These are phyloP conservation scores for Copromyces sp. DNA, from an alignment of 495 filamentous ascomycete species.

Conservation along the genomic window DNA sequence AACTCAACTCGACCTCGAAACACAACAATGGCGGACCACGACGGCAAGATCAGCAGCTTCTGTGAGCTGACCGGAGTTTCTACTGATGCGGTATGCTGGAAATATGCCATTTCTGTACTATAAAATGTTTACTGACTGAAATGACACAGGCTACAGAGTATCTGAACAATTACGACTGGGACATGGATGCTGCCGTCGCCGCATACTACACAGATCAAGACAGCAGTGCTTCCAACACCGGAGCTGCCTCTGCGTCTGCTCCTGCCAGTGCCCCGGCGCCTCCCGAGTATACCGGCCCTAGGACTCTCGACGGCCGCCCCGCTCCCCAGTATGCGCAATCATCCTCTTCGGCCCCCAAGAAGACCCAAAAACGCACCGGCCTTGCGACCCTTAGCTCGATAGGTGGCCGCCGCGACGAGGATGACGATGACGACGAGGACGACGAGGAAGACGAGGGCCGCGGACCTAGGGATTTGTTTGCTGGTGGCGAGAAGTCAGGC, in stretches of 20 bases:
- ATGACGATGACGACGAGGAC: conserved; percentile 48
- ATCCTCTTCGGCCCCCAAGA: conserved; percentile 28
- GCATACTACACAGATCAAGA: conserved; percentile 56
- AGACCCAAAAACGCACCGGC: conserved; percentile 37
- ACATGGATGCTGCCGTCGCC: conserved; percentile 54
- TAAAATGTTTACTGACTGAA: neutral
- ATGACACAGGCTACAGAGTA: conserved; percentile 59
- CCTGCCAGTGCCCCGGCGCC: conserved; percentile 12
- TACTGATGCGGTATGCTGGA: conserved; percentile 49
- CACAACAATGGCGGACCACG: conserved; percentile 44
- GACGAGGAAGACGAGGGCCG: conserved; percentile 52
- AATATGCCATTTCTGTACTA: neutral
- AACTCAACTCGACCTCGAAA: neutral
- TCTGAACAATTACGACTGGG: conserved; percentile 57
- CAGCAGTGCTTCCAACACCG: conserved; percentile 31
- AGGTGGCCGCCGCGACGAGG: conserved; percentile 39
- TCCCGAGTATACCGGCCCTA: conserved; percentile 41
- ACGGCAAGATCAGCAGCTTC: conserved; percentile 64
- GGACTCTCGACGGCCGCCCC: conserved; percentile 46
- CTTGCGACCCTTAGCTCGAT: conserved; percentile 50
- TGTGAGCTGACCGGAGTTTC: conserved; percentile 57
- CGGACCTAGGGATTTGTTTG: conserved; percentile 71
- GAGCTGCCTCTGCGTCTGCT: conserved; percentile 3
- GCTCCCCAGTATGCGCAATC: conserved; percentile 33
- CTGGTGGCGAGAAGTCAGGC: conserved; percentile 94